A percentile compares a stretch with the other conserved stretches of the same genome.
These are phyloP conservation scores for Solanum megistacrolobum DNA, from an alignment of 257 asterid species.

Conservation along the genomic window DNA sequence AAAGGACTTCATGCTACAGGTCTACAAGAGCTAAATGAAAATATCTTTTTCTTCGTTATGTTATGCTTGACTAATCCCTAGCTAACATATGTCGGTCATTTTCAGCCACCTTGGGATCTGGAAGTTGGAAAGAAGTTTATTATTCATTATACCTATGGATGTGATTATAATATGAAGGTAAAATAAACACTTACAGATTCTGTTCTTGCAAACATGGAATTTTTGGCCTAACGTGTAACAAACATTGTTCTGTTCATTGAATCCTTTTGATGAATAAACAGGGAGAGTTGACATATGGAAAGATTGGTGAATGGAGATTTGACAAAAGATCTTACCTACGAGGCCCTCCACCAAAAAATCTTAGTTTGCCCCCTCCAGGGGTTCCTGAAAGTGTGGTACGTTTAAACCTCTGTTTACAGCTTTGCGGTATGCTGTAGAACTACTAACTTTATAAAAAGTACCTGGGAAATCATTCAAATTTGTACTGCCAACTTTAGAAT, in stretches of 20 bases:
- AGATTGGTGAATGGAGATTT: slow-evolving; percentile 95
- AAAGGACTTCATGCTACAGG: slow-evolving; percentile 95
- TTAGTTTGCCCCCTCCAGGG: slow-evolving; percentile 87
- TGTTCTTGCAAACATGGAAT: not conserved
- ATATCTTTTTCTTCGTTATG: not conserved
- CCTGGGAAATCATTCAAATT: not conserved
- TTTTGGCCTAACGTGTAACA: not conserved
- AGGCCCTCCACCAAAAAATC: slow-evolving; percentile 76
- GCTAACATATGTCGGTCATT: not conserved
- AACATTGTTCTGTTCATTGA: slow-evolving; percentile 1
- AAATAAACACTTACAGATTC: not conserved
- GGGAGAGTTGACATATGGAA: slow-evolving; percentile 88
- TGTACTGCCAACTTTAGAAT: not conserved
- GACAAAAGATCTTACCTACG: slow-evolving; percentile 83
- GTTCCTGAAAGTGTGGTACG: slow-evolving; percentile 98
- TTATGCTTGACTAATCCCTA: not conserved
- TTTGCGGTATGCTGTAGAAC: not conserved
- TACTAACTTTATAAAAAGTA: not conserved
- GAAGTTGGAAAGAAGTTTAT: slow-evolving; percentile 71
- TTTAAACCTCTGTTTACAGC: not conserved
- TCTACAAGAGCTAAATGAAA: slow-evolving; percentile 10
- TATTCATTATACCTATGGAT: slow-evolving; percentile 92
- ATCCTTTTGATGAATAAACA: slow-evolving; percentile 18
- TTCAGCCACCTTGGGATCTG: slow-evolving; percentile 88
- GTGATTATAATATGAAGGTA: slow-evolving; percentile 96